phyloP scores from a whole-genome alignment of 2,329 filamentous ascomycete genomes.

The Kalmusia sp. region DNA sequence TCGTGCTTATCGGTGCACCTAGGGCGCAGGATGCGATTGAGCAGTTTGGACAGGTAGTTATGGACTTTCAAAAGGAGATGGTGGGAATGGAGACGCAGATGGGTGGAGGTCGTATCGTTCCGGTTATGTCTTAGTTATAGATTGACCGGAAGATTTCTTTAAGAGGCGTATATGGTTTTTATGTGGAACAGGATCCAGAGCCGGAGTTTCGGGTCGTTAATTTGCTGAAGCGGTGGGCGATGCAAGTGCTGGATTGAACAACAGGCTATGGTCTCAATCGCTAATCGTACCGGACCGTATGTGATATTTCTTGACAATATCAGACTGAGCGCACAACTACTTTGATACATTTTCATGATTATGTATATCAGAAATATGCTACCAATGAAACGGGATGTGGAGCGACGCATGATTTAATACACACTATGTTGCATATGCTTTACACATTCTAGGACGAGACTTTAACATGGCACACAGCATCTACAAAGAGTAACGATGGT shows the following conservation, averaged over 20 bases:
- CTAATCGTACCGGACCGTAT: background rate
- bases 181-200: background rate
- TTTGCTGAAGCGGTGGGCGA: too few relatives aligned
- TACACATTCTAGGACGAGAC: too few relatives aligned
- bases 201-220: background rate
- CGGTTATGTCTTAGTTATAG: constrained; percentile 22
- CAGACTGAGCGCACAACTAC: background rate
- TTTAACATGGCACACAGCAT: too few relatives aligned
- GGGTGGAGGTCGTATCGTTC: constrained; percentile 27
- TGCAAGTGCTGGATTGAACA: background rate
- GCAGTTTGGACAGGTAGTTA: constrained; percentile 52
- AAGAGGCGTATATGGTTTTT: background rate
- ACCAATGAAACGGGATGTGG: too few relatives aligned
- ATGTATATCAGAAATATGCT: too few relatives aligned
- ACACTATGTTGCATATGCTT: too few relatives aligned
- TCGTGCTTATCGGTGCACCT: constrained; percentile 67
- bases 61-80: constrained; percentile 39
- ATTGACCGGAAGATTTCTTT: background rate
- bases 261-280: background rate
- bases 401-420: too few relatives aligned
- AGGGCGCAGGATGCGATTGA: constrained; percentile 65
- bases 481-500: too few relatives aligned
- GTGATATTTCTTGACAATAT: background rate
- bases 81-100: constrained; percentile 18
- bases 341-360: too few relatives aligned